Evolutionary conservation across 257 asterid genomes (phyloP).

Genomic region (Ilex aquifolium): DNA sequence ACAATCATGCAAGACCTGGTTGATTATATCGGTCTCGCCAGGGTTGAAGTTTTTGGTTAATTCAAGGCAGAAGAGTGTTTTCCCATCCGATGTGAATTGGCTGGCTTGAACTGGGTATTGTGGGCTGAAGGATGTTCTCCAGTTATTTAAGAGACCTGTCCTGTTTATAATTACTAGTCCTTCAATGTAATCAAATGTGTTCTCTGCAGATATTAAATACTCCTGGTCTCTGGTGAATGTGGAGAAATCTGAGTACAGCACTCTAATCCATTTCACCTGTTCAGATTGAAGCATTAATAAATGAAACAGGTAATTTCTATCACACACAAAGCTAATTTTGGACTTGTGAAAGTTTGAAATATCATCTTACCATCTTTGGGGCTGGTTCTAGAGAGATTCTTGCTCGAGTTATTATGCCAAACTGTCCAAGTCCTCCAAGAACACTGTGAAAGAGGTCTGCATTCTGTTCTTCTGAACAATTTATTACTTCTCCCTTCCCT

Average conservation of each 20-base stretch:
- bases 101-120: slow-evolving; percentile 63
- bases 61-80: slow-evolving; percentile 75
- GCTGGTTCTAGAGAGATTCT: slow-evolving; percentile 83
- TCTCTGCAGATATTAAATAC: slow-evolving; percentile 44
- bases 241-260: slow-evolving; percentile 71
- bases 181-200: slow-evolving; percentile 79
- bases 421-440: slow-evolving; percentile 92
- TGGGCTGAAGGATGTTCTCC: slow-evolving; percentile 75
- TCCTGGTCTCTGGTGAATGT: slow-evolving; percentile 73
- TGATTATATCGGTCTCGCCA: slow-evolving; percentile 28
- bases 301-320: slow-evolving; percentile 2
- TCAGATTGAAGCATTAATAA: slow-evolving; percentile 12
- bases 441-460: slow-evolving; percentile 86
- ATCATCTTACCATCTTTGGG: slow-evolving; percentile 59
- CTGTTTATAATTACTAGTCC: slow-evolving; percentile 75
- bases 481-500: slow-evolving; percentile 80
- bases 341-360: background rate
- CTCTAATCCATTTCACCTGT: slow-evolving; percentile 94
- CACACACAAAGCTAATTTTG: background rate
- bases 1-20: slow-evolving; percentile 27
- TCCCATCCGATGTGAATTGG: slow-evolving; percentile 66
- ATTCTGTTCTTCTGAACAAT: slow-evolving; percentile 70
- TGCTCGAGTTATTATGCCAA: slow-evolving; percentile 82
- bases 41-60: slow-evolving; percentile 60
- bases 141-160: slow-evolving; percentile 56